phyloP scores from a whole-genome alignment of 2,329 filamentous ascomycete genomes.

The Botryosphaeria dothidea region DNA sequence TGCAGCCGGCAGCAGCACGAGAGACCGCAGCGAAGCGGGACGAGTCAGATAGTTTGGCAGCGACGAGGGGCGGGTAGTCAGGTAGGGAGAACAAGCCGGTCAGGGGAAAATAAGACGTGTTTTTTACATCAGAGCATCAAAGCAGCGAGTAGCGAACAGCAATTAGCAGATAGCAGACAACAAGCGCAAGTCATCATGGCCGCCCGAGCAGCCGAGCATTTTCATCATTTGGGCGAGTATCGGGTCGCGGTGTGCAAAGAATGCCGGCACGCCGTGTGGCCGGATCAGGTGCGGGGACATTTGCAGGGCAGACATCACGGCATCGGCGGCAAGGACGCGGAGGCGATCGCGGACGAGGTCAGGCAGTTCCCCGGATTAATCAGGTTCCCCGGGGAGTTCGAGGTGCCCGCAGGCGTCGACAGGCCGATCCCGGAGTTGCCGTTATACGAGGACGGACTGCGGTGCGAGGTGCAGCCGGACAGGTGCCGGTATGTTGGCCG shows the following conservation, averaged over 20 bases:
- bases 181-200: no score
- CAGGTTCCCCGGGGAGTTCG: background rate
- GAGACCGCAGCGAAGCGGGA: no score
- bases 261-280: conserved; percentile 6
- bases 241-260: background rate
- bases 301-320: conserved; percentile 5
- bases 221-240: conserved; percentile 21
- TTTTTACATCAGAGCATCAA: no score
- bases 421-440: background rate
- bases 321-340: background rate
- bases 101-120: no score
- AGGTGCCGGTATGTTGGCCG: conserved; percentile 11
- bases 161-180: no score
- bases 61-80: no score
- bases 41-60: no score
- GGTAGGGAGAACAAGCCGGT: no score
- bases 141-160: no score
- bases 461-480: conserved; percentile 16
- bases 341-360: background rate
- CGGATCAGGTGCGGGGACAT: conserved; percentile 17
- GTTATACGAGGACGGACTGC: background rate
- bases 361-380: background rate
- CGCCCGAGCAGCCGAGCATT: conserved; percentile 12
- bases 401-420: background rate
- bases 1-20: no score